phyloP scores from a whole-genome alignment of 2,329 filamentous ascomycete genomes.

The Ceratocystiopsis brevicomis region DNA sequence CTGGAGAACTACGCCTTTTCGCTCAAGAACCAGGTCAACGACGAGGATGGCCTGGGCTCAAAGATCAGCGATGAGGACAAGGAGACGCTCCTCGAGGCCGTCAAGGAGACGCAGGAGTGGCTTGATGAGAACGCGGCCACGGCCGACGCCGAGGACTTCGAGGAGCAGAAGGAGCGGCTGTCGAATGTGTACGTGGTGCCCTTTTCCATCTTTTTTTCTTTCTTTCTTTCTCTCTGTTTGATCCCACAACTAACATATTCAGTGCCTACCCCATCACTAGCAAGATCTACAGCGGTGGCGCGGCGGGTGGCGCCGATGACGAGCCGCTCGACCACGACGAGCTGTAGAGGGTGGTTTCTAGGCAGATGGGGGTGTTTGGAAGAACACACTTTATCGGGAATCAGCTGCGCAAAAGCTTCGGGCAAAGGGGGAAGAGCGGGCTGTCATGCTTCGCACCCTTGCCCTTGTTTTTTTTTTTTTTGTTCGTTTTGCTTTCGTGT shows the following conservation, averaged over 20 bases:
- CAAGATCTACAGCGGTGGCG: constrained; percentile 68
- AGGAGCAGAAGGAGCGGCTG: constrained; percentile 99
- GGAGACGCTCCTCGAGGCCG: constrained; percentile 71
- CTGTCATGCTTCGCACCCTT: too few relatives aligned
- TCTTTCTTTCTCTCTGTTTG: not conserved
- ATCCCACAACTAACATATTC: not conserved
- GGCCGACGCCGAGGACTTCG: constrained; percentile 82
- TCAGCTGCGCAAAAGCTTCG: not conserved
- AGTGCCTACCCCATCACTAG: constrained; percentile 90
- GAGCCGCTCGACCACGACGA: constrained; percentile 56
- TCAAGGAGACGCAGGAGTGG: constrained; percentile 96
- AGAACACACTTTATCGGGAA: not conserved
- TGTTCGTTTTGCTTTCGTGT: not conserved
- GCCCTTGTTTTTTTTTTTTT: too few relatives aligned
- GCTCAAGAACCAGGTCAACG: constrained; percentile 97
- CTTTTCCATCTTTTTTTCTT: not conserved
- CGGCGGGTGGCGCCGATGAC: constrained; percentile 49
- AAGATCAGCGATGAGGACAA: constrained; percentile 99
- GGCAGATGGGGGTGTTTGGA: not conserved
- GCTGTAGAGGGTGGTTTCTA: constrained; percentile 34
- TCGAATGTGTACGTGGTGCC: constrained; percentile 42
- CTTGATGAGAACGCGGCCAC: constrained; percentile 83
- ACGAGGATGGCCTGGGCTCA: constrained; percentile 88
- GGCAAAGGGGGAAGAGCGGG: too few relatives aligned
- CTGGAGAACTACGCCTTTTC: constrained; percentile 99